Evolutionary conservation across 1,284 basidiomycete genomes (phyloP), one percentile per base, ranked within the genome.

Genomic region (Sphagnurus paluster): DNA sequence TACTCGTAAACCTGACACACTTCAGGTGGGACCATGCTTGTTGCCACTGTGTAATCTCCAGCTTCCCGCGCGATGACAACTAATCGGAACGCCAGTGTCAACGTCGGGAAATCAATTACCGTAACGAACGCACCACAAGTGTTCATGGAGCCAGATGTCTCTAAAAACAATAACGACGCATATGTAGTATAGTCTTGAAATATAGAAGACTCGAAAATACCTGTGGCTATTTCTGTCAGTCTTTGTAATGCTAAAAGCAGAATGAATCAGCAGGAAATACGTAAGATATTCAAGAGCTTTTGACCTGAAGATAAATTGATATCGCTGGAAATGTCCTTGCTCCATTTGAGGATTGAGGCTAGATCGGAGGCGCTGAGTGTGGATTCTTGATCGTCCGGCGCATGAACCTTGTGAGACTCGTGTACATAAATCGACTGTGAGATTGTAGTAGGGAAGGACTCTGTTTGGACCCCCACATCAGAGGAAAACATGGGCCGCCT

Each of bases 1-100:
- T 66, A 85, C 83, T 85, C 83, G 53, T 81, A 79, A n/a, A 86
- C 80, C 60, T 80, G 77, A 60, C 84, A 86, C 10, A 66, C 66
- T 21, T 76, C 77, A 13, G 81, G 80, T 10, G 75, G 72, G 19
- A 65, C 61, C 75, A 84, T 80, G 52, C 77, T 81, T 2, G 83
- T 86, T 2, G 81, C 82, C 1, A 87, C 75, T 2, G 76, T 79
- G 57, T 84, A 85, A 55, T 85, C 84, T 11, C 83, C 82, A 21
- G 76, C 79, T 59, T 84, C 82, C 2, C 80, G 71, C 1, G 81
- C 78, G 51, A 86, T 81, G 5, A 83, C 80, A 14, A 86, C 78
- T 74, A 16, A 14, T n/a, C n/a, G 36, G 16, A n/a, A 35, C 17
- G 35, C 25, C 23, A 43, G 21, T 34, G 48, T 30, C 39, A 35